Evolutionary conservation across 192 early-diverging fungal genomes (phyloP).

Genomic region (Podila verticillata): DNA sequence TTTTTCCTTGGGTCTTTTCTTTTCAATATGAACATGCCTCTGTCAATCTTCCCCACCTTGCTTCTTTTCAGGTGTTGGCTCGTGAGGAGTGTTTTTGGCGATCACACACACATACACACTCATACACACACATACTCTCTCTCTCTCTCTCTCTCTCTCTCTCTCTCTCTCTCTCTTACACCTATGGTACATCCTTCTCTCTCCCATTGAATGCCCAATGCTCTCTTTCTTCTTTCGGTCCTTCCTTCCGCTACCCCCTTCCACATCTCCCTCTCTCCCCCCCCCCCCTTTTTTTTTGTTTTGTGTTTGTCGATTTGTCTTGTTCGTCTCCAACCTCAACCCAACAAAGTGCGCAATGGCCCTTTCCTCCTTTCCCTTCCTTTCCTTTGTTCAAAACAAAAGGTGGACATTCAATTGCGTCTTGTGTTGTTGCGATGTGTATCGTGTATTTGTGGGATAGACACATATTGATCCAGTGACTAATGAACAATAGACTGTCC

Average conservation of each 20-base stretch:
- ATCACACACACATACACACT: constrained; percentile 3
- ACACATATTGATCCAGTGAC: too few species aligned
- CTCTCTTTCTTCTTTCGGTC: neutral
- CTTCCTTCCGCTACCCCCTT: too few species aligned
- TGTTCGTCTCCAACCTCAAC: neutral
- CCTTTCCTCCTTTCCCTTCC: neutral
- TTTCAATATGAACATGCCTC: too few species aligned
- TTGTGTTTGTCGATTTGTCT: neutral
- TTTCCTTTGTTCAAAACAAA: too few species aligned
- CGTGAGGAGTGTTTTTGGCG: neutral
- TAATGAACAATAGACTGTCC: too few species aligned
- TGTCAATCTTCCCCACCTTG: neutral
- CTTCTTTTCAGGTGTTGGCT: constrained; percentile 15
- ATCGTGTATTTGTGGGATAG: too few species aligned
- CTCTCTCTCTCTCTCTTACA: too few species aligned
- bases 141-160: too few species aligned
- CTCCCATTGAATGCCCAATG: neutral
- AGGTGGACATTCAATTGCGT: too few species aligned
- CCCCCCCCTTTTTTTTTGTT: neutral
- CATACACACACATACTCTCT: neutral
- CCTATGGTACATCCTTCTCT: too few species aligned
- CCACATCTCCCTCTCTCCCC: neutral
- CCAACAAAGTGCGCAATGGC: neutral
- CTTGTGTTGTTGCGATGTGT: too few species aligned
- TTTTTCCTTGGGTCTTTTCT: too few species aligned